Conservation (phyloP, 345 rosid genomes). For the Abelmoschus esculentus region DNA sequence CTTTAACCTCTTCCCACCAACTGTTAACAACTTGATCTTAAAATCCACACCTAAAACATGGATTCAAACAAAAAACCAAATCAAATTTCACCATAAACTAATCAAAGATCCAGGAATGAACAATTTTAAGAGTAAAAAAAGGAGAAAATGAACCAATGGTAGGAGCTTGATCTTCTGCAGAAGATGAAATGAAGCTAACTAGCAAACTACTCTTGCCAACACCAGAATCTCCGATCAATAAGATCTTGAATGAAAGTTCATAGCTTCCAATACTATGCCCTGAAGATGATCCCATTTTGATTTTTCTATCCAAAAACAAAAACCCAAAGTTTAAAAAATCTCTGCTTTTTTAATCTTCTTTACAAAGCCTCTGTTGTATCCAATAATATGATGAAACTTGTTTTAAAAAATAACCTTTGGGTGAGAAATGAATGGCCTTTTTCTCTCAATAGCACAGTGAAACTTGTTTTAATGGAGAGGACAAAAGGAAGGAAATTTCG, state of each 20-base stretch:
- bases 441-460: constrained; percentile 21
- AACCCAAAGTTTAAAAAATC: constrained; percentile 2
- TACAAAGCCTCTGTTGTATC: constrained; percentile 15
- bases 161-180: constrained; percentile 71
- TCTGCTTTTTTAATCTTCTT: neutral
- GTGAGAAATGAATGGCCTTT: neutral
- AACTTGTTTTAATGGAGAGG: neutral
- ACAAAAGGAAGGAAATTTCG: constrained; percentile 2
- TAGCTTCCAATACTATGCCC: constrained; percentile 50
- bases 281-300: constrained; percentile 73
- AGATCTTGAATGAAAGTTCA: constrained; percentile 92
- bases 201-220: constrained; percentile 97
- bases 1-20: constrained; percentile 76
- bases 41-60: constrained; percentile 74
- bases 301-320: constrained; percentile 4
- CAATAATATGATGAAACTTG: constrained; percentile 13
- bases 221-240: constrained; percentile 93
- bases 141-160: constrained; percentile 54
- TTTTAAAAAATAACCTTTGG: neutral
- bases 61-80: constrained; percentile 1
- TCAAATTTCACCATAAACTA: neutral
- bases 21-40: constrained; percentile 80
- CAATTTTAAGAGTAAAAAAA: neutral
- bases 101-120: neutral
- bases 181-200: constrained; percentile 77